phyloP scores from a whole-genome alignment of 2,329 filamentous ascomycete species.

The Phaeosphaeriaceae sp. region DNA sequence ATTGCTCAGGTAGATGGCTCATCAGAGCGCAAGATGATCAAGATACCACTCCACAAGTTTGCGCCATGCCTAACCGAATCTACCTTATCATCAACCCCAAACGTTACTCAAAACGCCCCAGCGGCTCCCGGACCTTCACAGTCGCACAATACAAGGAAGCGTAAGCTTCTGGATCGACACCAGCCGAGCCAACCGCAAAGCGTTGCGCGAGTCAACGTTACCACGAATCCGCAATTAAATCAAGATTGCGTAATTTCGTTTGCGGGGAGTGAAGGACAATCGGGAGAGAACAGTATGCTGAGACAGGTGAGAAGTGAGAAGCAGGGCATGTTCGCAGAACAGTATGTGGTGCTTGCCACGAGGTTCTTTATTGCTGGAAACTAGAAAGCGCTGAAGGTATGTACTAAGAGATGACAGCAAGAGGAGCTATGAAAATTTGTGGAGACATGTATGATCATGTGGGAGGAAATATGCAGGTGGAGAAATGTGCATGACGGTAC shows the following conservation, averaged over 20 bases:
- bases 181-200: slow-evolving; percentile 9
- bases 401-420: too few species aligned
- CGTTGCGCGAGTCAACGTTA: slow-evolving; percentile 28
- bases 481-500: too few species aligned
- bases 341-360: slow-evolving; percentile 50
- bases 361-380: slow-evolving; percentile 47
- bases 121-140: not conserved
- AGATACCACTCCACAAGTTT: not conserved
- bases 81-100: not conserved
- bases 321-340: slow-evolving; percentile 50
- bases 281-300: slow-evolving; percentile 30
- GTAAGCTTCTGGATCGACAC: slow-evolving; percentile 6
- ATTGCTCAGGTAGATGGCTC: slow-evolving; percentile 16
- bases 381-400: not conserved
- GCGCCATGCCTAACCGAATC: not conserved
- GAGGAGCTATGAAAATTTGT: too few species aligned
- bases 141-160: slow-evolving; percentile 14
- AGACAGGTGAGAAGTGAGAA: slow-evolving; percentile 50
- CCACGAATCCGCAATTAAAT: slow-evolving; percentile 38
- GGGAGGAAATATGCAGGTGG: too few species aligned
- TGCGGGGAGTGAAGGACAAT: slow-evolving; percentile 30
- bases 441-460: too few species aligned
- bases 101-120: not conserved
- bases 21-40: not conserved
- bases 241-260: slow-evolving; percentile 44